These are phyloP conservation scores for Pyrenochaeta sp. DNA, from an alignment of 2,329 filamentous ascomycete genomes.

Conservation along the genomic window DNA sequence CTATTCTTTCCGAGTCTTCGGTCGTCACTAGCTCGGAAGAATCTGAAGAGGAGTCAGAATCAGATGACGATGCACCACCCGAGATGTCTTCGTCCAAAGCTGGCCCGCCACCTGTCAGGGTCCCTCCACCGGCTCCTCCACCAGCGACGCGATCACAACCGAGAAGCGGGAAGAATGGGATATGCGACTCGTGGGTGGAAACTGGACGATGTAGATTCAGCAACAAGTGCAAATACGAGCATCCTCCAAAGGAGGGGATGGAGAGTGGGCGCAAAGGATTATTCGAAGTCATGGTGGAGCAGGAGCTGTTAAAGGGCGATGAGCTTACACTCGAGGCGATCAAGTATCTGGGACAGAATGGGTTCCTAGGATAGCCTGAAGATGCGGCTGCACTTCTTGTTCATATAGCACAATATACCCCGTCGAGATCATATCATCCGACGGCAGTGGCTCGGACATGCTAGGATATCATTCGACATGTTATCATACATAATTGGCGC, in stretches of 20 bases:
- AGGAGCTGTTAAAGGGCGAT: conserved; percentile 54
- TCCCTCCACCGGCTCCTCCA: conserved; percentile 21
- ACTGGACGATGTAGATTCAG: conserved; percentile 37
- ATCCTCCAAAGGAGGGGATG: conserved; percentile 32
- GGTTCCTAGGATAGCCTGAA: conserved; percentile 54
- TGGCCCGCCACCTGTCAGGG: conserved; percentile 14
- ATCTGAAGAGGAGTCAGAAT: conserved; percentile 28
- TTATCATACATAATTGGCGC: neutral
- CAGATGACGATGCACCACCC: conserved; percentile 39
- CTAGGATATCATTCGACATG: no score
- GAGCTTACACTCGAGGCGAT: conserved; percentile 54
- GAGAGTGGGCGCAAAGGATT: conserved; percentile 26
- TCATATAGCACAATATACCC: no score
- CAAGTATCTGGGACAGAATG: conserved; percentile 54
- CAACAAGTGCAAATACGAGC: conserved; percentile 32
- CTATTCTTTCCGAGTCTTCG: conserved; percentile 35
- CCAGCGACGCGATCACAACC: conserved; percentile 8
- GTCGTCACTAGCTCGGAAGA: conserved; percentile 44
- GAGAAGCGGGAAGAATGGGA: conserved; percentile 11
- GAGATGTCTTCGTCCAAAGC: conserved; percentile 49
- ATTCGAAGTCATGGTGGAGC: conserved; percentile 51
- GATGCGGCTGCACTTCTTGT: no score
- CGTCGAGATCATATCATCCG: no score
- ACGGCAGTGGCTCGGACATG: no score
- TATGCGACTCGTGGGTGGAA: conserved; percentile 35